Evolutionary conservation across 257 asterid species (phyloP).

Genomic region (Solanum chiquidenum): DNA sequence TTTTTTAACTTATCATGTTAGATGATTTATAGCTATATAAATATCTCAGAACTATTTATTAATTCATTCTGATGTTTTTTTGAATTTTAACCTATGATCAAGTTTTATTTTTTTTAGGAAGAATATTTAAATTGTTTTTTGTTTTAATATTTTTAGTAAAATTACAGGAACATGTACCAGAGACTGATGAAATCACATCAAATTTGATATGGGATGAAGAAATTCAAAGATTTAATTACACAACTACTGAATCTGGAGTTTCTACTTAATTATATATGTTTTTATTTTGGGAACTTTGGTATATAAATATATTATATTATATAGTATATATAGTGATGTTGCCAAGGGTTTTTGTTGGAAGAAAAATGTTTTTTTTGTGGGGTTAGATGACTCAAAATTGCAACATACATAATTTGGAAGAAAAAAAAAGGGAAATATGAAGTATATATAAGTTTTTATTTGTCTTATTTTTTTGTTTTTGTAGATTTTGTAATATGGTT

Average conservation of each 20-base stretch:
- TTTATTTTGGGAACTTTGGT: neutral
- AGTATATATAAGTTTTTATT: neutral
- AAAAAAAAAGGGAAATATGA: neutral
- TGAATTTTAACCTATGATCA: neutral
- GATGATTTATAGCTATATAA: neutral
- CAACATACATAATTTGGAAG: neutral
- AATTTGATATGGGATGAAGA: conserved; percentile 56
- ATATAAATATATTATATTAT: neutral
- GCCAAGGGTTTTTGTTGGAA: neutral
- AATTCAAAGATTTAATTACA: conserved; percentile 36
- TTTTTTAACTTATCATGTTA: too few relatives aligned
- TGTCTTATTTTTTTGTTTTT: neutral
- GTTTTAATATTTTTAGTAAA: neutral
- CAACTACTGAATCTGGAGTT: conserved; percentile 22
- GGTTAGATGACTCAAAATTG: neutral
- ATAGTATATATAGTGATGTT: neutral
- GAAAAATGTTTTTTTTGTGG: neutral
- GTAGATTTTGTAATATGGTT: neutral
- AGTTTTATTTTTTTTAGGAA: neutral
- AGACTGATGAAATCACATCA: conserved; percentile 54
- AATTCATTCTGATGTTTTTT: too few relatives aligned
- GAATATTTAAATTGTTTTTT: neutral
- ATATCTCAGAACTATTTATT: neutral
- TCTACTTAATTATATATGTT: neutral
- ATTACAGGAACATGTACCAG: conserved; percentile 59